Evolutionary conservation across 441 rosid species (phyloP), one percentile per base, ranked within the genome.

Genomic region (Gossypium lobatum): DNA sequence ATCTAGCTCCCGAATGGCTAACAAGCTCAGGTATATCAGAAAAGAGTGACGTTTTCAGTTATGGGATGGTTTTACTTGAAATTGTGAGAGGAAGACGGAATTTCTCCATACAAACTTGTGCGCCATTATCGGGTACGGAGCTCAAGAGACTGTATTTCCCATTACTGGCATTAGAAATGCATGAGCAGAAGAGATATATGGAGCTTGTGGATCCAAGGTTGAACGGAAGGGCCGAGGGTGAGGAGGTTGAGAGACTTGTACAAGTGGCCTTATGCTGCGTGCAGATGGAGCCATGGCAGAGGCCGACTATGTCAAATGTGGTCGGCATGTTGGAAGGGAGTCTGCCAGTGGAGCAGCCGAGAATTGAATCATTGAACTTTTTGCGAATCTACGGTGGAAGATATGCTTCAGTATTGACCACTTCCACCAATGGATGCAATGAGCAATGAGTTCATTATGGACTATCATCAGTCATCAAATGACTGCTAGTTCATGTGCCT

Each of bases 1-100:
- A 93, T 70, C 90, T 93, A 46, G 98, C 98, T 10, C 98, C 98
- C 0, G 97, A 93, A 83, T 92, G 98, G 98, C 85, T 90, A 14
- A 93, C 93, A 0, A 89, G 83, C 81, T 70, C 91, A 0, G 92
- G 95, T 0, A 91, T 93, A 52, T 86, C 96, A 0, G 98, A 89
- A 70, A 93, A 93, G 83, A 87, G 92, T 10, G 97, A 93, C 68
- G 95, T 93, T 13, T 92, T 89, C 77, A 93, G 98, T 79, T 93
- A 74, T 17, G 97, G 98, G 71, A 93, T 93, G 97, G 97, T 93
- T 45, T 76, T 93, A 70, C 89, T 93, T 13, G 97, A 92, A 77
- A 77, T 92, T 72, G 89, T 93, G 17, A 91, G 97, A 50, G 98
- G 98, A 46, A 83, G 95, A 80, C 90, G 86, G 77, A 93, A 93